Conservation (phyloP, 176 grass and related monocot genomes). For the Themeda triandra region DNA sequence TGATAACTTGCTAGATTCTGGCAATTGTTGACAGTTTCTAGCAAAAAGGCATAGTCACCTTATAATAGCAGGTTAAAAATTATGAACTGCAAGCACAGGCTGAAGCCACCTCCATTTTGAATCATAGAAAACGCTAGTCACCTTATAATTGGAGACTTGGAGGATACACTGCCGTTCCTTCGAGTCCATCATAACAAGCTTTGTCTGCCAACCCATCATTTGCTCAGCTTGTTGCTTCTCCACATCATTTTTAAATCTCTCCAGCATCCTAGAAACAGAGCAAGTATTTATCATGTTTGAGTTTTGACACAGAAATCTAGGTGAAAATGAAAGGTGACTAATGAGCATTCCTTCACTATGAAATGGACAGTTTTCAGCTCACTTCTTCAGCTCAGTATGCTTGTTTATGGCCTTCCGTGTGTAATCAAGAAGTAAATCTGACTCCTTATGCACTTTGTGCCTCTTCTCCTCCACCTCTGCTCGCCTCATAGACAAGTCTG, state of each 20-base stretch:
- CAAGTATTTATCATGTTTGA: constrained; percentile 6
- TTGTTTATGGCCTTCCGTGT: constrained; percentile 95
- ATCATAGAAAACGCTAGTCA: constrained; percentile 16
- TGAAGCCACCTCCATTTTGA: neutral
- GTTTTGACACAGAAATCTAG: neutral
- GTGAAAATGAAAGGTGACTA: neutral
- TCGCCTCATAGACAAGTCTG: constrained; percentile 76
- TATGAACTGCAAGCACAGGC: neutral
- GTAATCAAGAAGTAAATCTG: constrained; percentile 87
- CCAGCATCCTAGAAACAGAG: constrained; percentile 63
- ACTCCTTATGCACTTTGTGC: constrained; percentile 90
- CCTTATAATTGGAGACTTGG: constrained; percentile 92
- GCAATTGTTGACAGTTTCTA: constrained; percentile 13
- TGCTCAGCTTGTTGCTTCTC: constrained; percentile 74
- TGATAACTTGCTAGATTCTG: neutral
- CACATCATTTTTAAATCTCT: constrained; percentile 89
- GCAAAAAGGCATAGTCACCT: neutral
- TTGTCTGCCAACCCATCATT: constrained; percentile 80
- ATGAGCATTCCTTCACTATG: neutral
- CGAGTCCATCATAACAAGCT: constrained; percentile 70
- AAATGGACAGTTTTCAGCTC: constrained; percentile 21
- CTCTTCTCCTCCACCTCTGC: constrained; percentile 90
- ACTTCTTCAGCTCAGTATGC: constrained; percentile 92
- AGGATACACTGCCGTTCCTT: constrained; percentile 89
- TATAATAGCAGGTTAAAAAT: neutral